Percentiles rank a stretch among this genome's conserved stretches.
phyloP scores from a whole-genome alignment of 2,329 filamentous ascomycete species.

The Ophiostoma piceae region DNA sequence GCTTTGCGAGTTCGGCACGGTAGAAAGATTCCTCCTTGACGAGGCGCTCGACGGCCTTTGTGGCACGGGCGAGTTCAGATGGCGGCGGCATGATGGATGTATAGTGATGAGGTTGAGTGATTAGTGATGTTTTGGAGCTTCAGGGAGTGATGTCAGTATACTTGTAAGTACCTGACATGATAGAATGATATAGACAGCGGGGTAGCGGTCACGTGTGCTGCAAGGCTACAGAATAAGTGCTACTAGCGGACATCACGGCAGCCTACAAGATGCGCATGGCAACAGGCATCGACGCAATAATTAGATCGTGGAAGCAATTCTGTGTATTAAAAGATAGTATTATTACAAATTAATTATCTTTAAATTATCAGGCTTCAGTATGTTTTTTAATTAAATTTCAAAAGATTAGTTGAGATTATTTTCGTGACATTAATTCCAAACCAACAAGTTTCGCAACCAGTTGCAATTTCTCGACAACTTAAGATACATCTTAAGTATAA shows the following conservation, averaged over 20 bases:
- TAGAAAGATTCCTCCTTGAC: conserved; percentile 91
- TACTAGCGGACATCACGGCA: too few species aligned
- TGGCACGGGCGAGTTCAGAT: conserved; percentile 71
- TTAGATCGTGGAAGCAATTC: too few species aligned
- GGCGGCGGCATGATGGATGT: conserved; percentile 64
- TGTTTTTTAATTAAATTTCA: neutral
- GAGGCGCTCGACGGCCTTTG: conserved; percentile 71
- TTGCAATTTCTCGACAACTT: too few species aligned
- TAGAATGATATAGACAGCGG: neutral
- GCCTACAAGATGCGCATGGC: neutral
- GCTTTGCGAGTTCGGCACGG: conserved; percentile 73
- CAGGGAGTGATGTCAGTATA: neutral
- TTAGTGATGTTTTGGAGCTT: neutral
- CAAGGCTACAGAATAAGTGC: neutral
- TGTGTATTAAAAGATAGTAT: too few species aligned
- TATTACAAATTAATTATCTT: too few species aligned
- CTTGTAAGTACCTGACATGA: neutral
- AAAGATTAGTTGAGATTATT: neutral
- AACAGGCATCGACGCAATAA: neutral
- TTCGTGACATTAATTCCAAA: too few species aligned
- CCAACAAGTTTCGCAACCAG: too few species aligned
- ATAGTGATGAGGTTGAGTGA: neutral
- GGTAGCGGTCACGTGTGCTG: neutral
- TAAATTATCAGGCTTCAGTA: neutral
- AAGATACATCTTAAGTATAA: too few species aligned